Conservation (phyloP, 1,284 basidiomycete species). For the Ustilago crameri region DNA sequence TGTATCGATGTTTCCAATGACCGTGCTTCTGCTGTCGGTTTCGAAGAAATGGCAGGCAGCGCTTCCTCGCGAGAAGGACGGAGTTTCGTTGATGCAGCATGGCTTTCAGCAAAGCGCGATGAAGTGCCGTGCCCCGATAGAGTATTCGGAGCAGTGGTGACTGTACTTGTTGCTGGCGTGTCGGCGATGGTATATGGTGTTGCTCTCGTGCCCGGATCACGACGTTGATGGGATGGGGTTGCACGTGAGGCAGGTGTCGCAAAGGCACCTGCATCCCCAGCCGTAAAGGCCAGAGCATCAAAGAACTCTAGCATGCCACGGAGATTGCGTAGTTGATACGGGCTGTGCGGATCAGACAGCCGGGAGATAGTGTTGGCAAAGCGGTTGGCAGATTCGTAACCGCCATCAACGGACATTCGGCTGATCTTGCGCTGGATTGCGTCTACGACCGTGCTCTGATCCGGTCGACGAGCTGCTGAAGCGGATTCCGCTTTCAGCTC, state of each 20-base stretch:
- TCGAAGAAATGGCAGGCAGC: slow-evolving; percentile 1
- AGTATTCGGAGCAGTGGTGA: slow-evolving; percentile 17
- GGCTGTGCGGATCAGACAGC: slow-evolving; percentile 21
- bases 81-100: slow-evolving; percentile 5
- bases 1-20: neutral
- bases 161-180: slow-evolving; percentile 22
- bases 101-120: slow-evolving; percentile 7
- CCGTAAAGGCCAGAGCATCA: slow-evolving; percentile 37
- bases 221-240: slow-evolving; percentile 19
- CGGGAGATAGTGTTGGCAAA: slow-evolving; percentile 36
- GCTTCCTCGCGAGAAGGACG: slow-evolving; percentile 13
- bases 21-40: neutral
- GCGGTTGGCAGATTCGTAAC: slow-evolving; percentile 40
- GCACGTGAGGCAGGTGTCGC: slow-evolving; percentile 29
- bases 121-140: slow-evolving; percentile 4
- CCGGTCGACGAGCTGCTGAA: slow-evolving; percentile 12
- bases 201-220: slow-evolving; percentile 23
- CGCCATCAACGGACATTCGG: slow-evolving; percentile 43
- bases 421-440: slow-evolving; percentile 42
- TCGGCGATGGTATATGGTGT: slow-evolving; percentile 36
- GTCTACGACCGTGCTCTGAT: slow-evolving; percentile 27
- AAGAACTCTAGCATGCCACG: slow-evolving; percentile 43
- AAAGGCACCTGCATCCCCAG: slow-evolving; percentile 25
- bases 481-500: slow-evolving; percentile 40
- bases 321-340: slow-evolving; percentile 27